These are phyloP conservation scores for Helianthus tuberosus DNA, from an alignment of 129 eudicot genomes.

Conservation along the genomic window DNA sequence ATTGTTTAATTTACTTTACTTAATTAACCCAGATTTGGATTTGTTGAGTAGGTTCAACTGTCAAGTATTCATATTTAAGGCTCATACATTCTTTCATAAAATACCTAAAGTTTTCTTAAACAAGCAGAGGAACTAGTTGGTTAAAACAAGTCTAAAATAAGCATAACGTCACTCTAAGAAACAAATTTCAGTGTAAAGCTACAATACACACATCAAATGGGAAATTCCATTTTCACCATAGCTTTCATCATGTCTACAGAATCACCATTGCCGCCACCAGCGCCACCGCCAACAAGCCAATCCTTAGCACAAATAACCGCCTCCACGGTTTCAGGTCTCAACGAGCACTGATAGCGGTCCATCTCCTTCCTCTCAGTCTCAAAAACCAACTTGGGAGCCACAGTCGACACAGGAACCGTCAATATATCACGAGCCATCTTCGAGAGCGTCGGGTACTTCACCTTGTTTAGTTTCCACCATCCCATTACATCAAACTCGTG, in stretches of 20 bases:
- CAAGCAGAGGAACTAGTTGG: not conserved
- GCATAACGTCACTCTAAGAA: slow-evolving; percentile 21
- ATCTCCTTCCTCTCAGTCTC: slow-evolving; percentile 59
- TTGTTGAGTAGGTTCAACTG: not conserved
- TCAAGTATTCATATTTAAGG: not conserved
- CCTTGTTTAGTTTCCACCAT: slow-evolving; percentile 82
- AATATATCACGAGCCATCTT: slow-evolving; percentile 86
- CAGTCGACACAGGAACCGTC: slow-evolving; percentile 65
- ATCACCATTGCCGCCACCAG: slow-evolving; percentile 13
- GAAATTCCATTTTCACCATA: slow-evolving; percentile 66
- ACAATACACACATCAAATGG: slow-evolving; percentile 43
- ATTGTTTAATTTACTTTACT: not conserved
- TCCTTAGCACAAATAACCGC: slow-evolving; percentile 79
- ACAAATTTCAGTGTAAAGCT: slow-evolving; percentile 6
- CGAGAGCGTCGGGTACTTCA: slow-evolving; percentile 78
- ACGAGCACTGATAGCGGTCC: slow-evolving; percentile 68
- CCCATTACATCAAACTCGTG: slow-evolving; percentile 91
- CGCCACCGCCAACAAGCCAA: slow-evolving; percentile 52
- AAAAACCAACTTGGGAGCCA: slow-evolving; percentile 53
- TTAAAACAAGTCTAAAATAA: slow-evolving; percentile 15
- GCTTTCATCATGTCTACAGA: slow-evolving; percentile 34
- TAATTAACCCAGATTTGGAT: not conserved
- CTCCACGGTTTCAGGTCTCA: slow-evolving; percentile 84
- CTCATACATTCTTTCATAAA: slow-evolving; percentile 1
- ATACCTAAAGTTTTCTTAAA: not conserved